These are phyloP conservation scores for Acanthamoeba healyi DNA, from an alignment of 208 protist genomes.

Conservation along the genomic window DNA sequence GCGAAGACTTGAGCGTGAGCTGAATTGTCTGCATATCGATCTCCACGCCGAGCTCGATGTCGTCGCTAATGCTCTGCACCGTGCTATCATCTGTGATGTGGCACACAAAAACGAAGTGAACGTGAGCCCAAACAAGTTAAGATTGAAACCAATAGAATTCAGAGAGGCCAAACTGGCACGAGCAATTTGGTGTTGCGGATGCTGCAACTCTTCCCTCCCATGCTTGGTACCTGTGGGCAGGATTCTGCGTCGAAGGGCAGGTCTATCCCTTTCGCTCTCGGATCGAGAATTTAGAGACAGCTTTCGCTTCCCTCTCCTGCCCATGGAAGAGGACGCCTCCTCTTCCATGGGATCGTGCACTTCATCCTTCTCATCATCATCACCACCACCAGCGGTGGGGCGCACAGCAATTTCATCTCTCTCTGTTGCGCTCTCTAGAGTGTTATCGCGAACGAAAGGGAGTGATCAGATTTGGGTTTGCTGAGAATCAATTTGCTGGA, in stretches of 20 bases:
- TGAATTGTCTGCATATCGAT: constrained; percentile 74
- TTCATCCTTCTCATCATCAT: neutral
- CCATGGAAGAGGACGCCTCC: neutral
- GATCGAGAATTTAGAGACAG: constrained; percentile 37
- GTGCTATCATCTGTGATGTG: neutral
- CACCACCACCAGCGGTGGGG: neutral
- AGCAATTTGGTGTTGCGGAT: neutral
- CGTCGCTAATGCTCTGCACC: constrained; percentile 47
- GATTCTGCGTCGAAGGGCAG: neutral
- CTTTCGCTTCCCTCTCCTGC: neutral
- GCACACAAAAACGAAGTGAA: constrained; percentile 10
- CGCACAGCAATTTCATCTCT: neutral
- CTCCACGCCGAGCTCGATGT: constrained; percentile 66
- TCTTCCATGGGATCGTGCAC: neutral
- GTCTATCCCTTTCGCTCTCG: neutral
- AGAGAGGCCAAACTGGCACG: neutral
- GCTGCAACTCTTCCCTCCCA: neutral
- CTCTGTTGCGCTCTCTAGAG: neutral
- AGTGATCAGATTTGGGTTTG: constrained; percentile 1
- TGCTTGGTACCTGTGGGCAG: constrained; percentile 12
- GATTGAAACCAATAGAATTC: too few species aligned
- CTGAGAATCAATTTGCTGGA: neutral
- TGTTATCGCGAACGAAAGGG: neutral
- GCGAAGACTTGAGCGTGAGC: constrained; percentile 73
- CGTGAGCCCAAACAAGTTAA: neutral